Conservation (phyloP, 202 grass and related monocot species). For the Zizania palustris region DNA sequence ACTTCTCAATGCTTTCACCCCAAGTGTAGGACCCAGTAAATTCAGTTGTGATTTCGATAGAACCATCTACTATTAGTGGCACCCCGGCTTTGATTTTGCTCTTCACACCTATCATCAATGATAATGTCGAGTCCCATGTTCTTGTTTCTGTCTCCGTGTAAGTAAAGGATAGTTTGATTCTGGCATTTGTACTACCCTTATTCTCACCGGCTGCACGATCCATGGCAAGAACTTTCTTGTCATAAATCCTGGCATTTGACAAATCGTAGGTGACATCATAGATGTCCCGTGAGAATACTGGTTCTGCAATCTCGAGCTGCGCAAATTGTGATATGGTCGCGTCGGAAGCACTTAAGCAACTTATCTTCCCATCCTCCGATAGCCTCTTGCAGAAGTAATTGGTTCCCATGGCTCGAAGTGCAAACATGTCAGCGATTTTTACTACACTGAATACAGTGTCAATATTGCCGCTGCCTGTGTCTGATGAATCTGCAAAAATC, state of each 20-base stretch:
- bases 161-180: neutral
- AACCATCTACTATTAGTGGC: neutral
- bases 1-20: neutral
- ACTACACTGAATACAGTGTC: constrained; percentile 25
- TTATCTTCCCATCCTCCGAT: neutral
- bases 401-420: constrained; percentile 12
- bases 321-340: rapidly evolving
- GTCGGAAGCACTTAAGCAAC: neutral
- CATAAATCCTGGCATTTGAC: too few relatives aligned
- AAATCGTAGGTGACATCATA: neutral
- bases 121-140: constrained; percentile 2
- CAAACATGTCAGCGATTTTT: too few relatives aligned
- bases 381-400: neutral
- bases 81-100: neutral
- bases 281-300: neutral
- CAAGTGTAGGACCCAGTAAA: constrained; percentile 3
- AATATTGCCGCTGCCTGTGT: neutral
- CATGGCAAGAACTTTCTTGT: neutral
- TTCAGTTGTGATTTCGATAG: neutral
- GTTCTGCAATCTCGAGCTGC: neutral
- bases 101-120: neutral
- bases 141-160: neutral
- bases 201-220: neutral
- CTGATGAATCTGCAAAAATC: neutral
- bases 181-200: neutral